Evolutionary conservation across 345 rosid genomes (phyloP).

Genomic region (rapeseed (Brassica napus)): Da-Ae NC_063449.1:24142501-24143000

Average conservation of each 20-base stretch:
- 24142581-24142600: background rate
- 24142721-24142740: background rate
- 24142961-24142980: background rate
- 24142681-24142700: background rate
- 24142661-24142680: background rate
- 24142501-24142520: too few species aligned
- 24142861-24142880: background rate
- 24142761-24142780: background rate
- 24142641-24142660: background rate
- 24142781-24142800: background rate
- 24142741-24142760: background rate
- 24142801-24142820: background rate
- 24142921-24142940: background rate
- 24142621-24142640: background rate
- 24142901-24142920: background rate
- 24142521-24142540: too few species aligned
- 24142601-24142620: background rate
- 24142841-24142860: background rate
- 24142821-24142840: background rate
- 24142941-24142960: background rate
- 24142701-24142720: background rate
- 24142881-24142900: background rate
- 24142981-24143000: background rate
- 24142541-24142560: background rate
- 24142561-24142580: background rate